Evolutionary conservation across 345 rosid genomes (phyloP).

Genomic region (Euphorbia tirucalli): DNA sequence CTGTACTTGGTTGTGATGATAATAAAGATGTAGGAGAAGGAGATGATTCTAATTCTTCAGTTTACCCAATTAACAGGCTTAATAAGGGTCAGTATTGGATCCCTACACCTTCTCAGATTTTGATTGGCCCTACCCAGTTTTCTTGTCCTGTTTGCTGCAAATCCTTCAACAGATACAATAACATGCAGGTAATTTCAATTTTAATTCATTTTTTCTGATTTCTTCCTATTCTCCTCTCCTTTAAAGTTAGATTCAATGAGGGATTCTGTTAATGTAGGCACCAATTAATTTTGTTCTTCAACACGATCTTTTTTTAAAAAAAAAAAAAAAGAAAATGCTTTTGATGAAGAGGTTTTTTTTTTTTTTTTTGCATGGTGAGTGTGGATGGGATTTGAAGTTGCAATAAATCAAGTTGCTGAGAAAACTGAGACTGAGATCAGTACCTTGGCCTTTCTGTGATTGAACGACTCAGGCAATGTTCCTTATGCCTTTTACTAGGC

Average conservation of each 20-base stretch:
- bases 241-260: neutral
- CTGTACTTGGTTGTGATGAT: conserved; percentile 54
- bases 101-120: conserved; percentile 98
- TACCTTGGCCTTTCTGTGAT: conserved; percentile 43
- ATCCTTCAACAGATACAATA: conserved; percentile 94
- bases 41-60: conserved; percentile 38
- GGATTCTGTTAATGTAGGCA: neutral
- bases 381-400: conserved; percentile 22
- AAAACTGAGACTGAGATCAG: conserved; percentile 49
- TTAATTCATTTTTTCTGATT: neutral
- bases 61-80: conserved; percentile 59
- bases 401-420: conserved; percentile 31
- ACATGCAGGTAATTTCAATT: conserved; percentile 74
- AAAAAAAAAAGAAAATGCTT: neutral
- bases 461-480: conserved; percentile 67
- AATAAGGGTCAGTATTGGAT: conserved; percentile 97
- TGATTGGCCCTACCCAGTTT: conserved; percentile 95
- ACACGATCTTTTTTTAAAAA: neutral
- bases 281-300: neutral
- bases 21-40: conserved; percentile 35
- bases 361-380: conserved; percentile 34
- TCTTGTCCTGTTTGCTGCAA: conserved; percentile 98
- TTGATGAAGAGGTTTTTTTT: neutral
- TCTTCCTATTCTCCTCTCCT: neutral
- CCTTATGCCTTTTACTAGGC: conserved; percentile 60